These are phyloP conservation scores for Thielaviopsis populi DNA, from an alignment of 2,329 filamentous ascomycete genomes.

Conservation along the genomic window DNA sequence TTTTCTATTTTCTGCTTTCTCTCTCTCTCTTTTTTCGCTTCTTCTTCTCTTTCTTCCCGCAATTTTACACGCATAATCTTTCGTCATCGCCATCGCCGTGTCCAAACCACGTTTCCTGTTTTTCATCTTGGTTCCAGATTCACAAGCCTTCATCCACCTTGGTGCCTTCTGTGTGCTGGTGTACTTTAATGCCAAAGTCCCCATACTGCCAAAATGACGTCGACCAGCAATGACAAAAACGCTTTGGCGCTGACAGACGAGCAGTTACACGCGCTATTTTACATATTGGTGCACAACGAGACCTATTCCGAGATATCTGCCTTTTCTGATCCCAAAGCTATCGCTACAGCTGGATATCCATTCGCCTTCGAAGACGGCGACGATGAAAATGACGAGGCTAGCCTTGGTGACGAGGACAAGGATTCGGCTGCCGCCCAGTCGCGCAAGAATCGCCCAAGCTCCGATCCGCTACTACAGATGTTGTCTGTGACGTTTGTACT, in stretches of 20 bases:
- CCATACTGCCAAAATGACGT: not conserved
- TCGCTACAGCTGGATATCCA: slow-evolving; percentile 54
- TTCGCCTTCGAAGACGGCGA: slow-evolving; percentile 31
- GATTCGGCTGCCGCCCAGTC: slow-evolving; percentile 18
- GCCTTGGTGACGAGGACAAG: not conserved
- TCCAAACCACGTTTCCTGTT: not conserved
- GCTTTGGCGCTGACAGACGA: slow-evolving; percentile 21
- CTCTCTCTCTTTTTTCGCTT: not conserved
- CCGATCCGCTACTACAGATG: slow-evolving; percentile 47
- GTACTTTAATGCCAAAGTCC: not conserved
- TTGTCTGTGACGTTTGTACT: slow-evolving; percentile 44
- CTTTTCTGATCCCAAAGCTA: slow-evolving; percentile 51
- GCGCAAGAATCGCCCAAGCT: slow-evolving; percentile 9
- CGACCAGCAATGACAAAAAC: not conserved
- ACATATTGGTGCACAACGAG: slow-evolving; percentile 45
- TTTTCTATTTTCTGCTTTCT: not conserved
- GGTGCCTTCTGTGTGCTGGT: not conserved
- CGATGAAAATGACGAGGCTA: slow-evolving; percentile 18
- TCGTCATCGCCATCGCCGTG: not conserved
- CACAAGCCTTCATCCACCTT: not conserved
- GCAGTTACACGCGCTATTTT: slow-evolving; percentile 40
- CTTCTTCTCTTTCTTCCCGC: not conserved
- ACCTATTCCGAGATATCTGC: slow-evolving; percentile 54
- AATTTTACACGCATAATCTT: not conserved
- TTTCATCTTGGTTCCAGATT: not conserved